Percentiles rank a stretch among this genome's conserved stretches.
Conservation (phyloP, 345 rosid genomes). For the Eucalyptus paniculata region DNA sequence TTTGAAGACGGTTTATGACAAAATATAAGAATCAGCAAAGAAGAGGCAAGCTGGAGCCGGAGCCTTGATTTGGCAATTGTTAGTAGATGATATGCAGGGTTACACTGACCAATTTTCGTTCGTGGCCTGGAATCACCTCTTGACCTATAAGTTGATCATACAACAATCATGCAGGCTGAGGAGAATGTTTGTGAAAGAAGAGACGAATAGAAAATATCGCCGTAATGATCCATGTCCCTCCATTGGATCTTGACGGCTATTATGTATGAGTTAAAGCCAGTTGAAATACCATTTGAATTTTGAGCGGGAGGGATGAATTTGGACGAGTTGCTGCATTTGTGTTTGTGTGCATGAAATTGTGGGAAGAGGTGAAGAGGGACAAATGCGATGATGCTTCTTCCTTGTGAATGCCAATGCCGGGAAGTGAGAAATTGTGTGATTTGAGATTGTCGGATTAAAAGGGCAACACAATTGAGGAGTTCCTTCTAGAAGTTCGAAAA, state of each 20-base stretch:
- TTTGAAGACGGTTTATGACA: slow-evolving; percentile 10
- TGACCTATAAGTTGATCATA: slow-evolving; percentile 14
- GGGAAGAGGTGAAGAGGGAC: neutral
- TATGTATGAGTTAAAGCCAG: neutral
- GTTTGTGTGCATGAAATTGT: neutral
- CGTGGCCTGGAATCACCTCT: slow-evolving; percentile 17
- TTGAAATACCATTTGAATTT: neutral
- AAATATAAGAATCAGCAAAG: slow-evolving; percentile 18
- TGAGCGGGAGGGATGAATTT: neutral
- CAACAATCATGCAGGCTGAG: slow-evolving; percentile 20
- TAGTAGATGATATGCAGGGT: slow-evolving; percentile 12
- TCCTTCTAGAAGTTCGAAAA: neutral
- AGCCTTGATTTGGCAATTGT: slow-evolving; percentile 27
- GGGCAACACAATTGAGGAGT: neutral
- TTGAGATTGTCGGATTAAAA: neutral
- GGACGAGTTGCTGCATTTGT: neutral
- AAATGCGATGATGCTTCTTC: neutral
- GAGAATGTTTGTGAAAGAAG: neutral
- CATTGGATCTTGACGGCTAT: neutral
- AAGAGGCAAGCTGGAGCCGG: slow-evolving; percentile 22
- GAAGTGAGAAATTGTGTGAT: neutral
- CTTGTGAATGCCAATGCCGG: neutral
- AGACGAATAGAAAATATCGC: neutral
- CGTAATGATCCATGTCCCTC: neutral
- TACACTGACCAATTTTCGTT: slow-evolving; percentile 16